Evolutionary conservation across 495 filamentous ascomycete species (phyloP).

Genomic region (Penicillium canescens): DNA sequence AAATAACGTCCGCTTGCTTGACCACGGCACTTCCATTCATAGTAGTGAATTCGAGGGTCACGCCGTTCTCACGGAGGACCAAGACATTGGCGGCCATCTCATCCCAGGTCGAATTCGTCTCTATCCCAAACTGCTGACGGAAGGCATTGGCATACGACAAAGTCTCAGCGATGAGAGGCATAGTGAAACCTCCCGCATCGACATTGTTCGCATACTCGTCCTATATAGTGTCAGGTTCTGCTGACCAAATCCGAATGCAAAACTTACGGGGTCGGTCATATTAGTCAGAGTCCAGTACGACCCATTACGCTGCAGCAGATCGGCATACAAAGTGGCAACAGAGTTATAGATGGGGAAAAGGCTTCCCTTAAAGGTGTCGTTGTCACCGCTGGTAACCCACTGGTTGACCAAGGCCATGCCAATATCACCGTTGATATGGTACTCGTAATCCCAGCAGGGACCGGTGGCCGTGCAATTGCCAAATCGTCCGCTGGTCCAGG

Average conservation of each 20-base stretch:
- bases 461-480: slow-evolving; percentile 35
- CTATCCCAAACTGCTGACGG: slow-evolving; percentile 54
- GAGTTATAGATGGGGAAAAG: slow-evolving; percentile 62
- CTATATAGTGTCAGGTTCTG: slow-evolving; percentile 18
- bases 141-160: slow-evolving; percentile 56
- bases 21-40: slow-evolving; percentile 65
- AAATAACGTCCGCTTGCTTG: slow-evolving; percentile 66
- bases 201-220: slow-evolving; percentile 75
- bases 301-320: slow-evolving; percentile 55
- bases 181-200: slow-evolving; percentile 72
- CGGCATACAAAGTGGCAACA: slow-evolving; percentile 55
- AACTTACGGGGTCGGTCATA: slow-evolving; percentile 72
- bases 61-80: slow-evolving; percentile 55
- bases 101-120: slow-evolving; percentile 49
- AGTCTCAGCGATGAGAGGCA: slow-evolving; percentile 64
- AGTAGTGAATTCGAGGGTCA: slow-evolving; percentile 69
- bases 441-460: slow-evolving; percentile 60
- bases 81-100: slow-evolving; percentile 55
- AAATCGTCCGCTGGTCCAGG: slow-evolving; percentile 64
- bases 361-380: slow-evolving; percentile 47
- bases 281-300: slow-evolving; percentile 55
- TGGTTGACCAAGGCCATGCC: slow-evolving; percentile 61
- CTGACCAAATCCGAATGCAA: background rate
- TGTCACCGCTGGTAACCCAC: slow-evolving; percentile 60
- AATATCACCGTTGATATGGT: slow-evolving; percentile 73